Evolutionary conservation across 441 rosid species (phyloP).

Genomic region (Populus trichocarpa): DNA sequence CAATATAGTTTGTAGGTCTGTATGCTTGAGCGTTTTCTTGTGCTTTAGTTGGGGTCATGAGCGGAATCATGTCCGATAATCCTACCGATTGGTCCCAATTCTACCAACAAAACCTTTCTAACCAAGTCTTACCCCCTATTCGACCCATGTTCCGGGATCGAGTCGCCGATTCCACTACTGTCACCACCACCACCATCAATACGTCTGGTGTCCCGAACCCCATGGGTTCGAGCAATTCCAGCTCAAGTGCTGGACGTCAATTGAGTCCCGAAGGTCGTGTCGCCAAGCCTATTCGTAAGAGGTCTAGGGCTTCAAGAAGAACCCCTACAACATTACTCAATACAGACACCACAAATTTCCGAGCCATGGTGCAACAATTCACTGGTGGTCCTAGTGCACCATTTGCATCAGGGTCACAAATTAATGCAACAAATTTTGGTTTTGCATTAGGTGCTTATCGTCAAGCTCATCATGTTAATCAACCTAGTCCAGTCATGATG

Average conservation of each 20-base stretch:
- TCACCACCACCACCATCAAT: constrained; percentile 6
- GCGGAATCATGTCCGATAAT: constrained; percentile 34
- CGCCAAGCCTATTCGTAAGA: constrained; percentile 60
- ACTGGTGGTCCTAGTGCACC: constrained; percentile 78
- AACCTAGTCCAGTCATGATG: constrained; percentile 23
- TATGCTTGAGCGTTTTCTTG: background rate
- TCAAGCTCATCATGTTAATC: constrained; percentile 20
- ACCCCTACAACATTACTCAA: constrained; percentile 85
- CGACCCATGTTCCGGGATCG: constrained; percentile 9
- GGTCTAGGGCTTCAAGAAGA: constrained; percentile 84
- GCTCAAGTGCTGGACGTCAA: constrained; percentile 4
- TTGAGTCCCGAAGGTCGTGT: constrained; percentile 69
- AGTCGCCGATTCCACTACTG: constrained; percentile 20
- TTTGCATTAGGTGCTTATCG: constrained; percentile 26
- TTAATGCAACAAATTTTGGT: constrained; percentile 15
- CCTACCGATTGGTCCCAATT: constrained; percentile 49
- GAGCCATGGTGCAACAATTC: constrained; percentile 93
- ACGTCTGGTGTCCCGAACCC: background rate
- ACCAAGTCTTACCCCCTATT: background rate
- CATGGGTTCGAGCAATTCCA: background rate
- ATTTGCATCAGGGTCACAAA: constrained; percentile 28
- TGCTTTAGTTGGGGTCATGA: constrained; percentile 16
- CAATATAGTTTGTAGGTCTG: background rate
- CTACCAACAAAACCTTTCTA: constrained; percentile 34
- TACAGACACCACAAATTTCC: constrained; percentile 78